Percentiles rank a stretch among this genome's conserved stretches.
Evolutionary conservation across 1,284 basidiomycete genomes (phyloP).

Genomic region (Cryptococcus deneoformans): DNA sequence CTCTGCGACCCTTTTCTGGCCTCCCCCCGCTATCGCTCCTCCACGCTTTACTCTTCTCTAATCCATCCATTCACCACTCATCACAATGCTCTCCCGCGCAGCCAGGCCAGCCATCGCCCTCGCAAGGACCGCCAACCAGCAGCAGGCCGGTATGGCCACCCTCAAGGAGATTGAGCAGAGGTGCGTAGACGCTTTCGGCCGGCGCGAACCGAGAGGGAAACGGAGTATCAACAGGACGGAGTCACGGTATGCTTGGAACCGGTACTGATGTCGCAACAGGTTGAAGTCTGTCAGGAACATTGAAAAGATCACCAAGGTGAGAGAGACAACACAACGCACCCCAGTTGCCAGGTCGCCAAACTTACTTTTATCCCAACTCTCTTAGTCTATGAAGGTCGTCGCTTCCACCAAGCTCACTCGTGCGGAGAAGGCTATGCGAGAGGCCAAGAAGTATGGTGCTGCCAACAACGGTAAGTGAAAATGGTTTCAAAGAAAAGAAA

Average conservation of each 20-base stretch:
- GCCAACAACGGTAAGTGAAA: slow-evolving; percentile 79
- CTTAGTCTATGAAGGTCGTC: slow-evolving; percentile 97
- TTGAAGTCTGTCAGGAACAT: slow-evolving; percentile 94
- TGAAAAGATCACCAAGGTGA: slow-evolving; percentile 90
- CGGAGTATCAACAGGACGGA: slow-evolving; percentile 79
- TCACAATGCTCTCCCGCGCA: slow-evolving; percentile 57
- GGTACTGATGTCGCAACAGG: slow-evolving; percentile 18
- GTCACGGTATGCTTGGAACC: slow-evolving; percentile 1
- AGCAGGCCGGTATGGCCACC: slow-evolving; percentile 84
- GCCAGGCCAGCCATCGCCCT: slow-evolving; percentile 59
- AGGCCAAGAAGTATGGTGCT: slow-evolving; percentile 90
- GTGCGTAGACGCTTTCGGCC: slow-evolving; percentile 16
- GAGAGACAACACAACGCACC: slow-evolving; percentile 27
- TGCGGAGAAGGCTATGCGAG: slow-evolving; percentile 91
- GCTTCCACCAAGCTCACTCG: slow-evolving; percentile 96
- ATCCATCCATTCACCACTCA: slow-evolving; percentile 14
- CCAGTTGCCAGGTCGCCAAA: too few relatives aligned
- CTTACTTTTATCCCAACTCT: not conserved
- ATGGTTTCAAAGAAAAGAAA: not conserved
- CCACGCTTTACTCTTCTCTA: not conserved
- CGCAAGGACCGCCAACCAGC: slow-evolving; percentile 55
- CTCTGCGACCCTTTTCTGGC: not conserved
- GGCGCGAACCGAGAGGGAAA: not conserved
- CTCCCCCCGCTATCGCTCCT: slow-evolving; percentile 1
- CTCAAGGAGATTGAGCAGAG: slow-evolving; percentile 96